Evolutionary conservation across 1,284 basidiomycete species (phyloP).

Genomic region (Cutaneotrichosporon dermatis): DNA sequence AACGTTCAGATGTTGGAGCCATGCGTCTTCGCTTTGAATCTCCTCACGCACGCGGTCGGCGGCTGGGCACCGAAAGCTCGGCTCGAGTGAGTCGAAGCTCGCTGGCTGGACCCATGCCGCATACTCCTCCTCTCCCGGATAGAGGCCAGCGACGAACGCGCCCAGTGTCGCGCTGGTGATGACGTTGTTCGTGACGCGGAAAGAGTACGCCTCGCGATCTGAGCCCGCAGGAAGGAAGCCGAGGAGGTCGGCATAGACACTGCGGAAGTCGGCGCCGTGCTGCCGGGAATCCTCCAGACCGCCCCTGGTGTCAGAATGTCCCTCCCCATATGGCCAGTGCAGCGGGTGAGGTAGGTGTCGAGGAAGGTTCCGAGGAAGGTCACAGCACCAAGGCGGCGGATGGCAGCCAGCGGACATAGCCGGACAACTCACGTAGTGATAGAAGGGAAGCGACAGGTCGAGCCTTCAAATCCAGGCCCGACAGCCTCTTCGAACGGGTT

Average conservation of each 20-base stretch:
- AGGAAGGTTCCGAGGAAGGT: too few relatives aligned
- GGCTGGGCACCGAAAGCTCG: constrained; percentile 24
- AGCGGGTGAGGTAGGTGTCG: too few relatives aligned
- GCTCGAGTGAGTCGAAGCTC: constrained; percentile 36
- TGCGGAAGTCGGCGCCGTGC: constrained; percentile 34
- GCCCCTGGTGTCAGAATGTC: constrained; percentile 15
- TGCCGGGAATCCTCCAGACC: constrained; percentile 30
- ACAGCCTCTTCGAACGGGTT: constrained; percentile 35
- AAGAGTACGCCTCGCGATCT: constrained; percentile 28
- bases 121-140: constrained; percentile 27
- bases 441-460: constrained; percentile 36
- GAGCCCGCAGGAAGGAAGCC: constrained; percentile 28
- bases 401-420: too few relatives aligned
- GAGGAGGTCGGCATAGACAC: constrained; percentile 33
- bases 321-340: too few relatives aligned
- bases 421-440: constrained; percentile 26
- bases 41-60: constrained; percentile 12
- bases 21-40: constrained; percentile 19
- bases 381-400: too few relatives aligned
- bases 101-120: constrained; percentile 25
- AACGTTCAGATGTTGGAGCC: constrained; percentile 28
- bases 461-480: constrained; percentile 33
- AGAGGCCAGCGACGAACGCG: constrained; percentile 30
- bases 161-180: constrained; percentile 38
- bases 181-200: constrained; percentile 40